Percentiles rank a stretch among this genome's conserved stretches.
Conservation (phyloP, 768 basidiomycete genomes). For the Lentinula sp. region DNA sequence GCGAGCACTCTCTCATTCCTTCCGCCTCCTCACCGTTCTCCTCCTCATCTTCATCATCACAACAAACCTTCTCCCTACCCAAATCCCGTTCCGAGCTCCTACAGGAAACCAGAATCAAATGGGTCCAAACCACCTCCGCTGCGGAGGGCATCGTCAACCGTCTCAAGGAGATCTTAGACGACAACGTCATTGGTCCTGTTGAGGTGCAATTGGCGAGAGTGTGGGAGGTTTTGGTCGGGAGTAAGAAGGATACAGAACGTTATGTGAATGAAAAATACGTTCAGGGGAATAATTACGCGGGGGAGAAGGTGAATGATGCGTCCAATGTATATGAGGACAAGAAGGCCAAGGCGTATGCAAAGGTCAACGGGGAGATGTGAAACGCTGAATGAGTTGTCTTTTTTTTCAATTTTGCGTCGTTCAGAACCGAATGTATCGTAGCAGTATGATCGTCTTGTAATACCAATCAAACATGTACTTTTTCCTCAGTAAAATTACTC, state of each 20-base stretch:
- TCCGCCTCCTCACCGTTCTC: not conserved
- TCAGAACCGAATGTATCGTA: no score
- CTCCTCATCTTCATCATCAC: not conserved
- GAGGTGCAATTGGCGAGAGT: constrained; percentile 68
- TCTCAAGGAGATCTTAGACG: constrained; percentile 62
- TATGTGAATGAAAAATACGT: constrained; percentile 15
- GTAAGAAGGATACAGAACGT: constrained; percentile 19
- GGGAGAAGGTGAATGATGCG: not conserved
- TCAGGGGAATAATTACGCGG: not conserved
- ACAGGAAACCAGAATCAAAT: constrained; percentile 76
- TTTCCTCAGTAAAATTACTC: no score
- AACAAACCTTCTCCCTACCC: constrained; percentile 55
- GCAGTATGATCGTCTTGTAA: not conserved
- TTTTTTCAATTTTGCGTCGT: no score
- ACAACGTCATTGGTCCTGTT: constrained; percentile 57
- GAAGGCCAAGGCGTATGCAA: not conserved
- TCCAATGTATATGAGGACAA: not conserved
- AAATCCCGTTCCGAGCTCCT: constrained; percentile 68
- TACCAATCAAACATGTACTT: not conserved
- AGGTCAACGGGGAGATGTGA: not conserved
- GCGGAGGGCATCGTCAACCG: constrained; percentile 52
- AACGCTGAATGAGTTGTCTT: not conserved
- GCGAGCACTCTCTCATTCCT: constrained; percentile 56
- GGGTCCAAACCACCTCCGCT: constrained; percentile 57
- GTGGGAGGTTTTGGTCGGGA: constrained; percentile 39